Conservation (phyloP, 192 early-diverging fungal genomes). For the Umbelopsis sp. region DNA sequence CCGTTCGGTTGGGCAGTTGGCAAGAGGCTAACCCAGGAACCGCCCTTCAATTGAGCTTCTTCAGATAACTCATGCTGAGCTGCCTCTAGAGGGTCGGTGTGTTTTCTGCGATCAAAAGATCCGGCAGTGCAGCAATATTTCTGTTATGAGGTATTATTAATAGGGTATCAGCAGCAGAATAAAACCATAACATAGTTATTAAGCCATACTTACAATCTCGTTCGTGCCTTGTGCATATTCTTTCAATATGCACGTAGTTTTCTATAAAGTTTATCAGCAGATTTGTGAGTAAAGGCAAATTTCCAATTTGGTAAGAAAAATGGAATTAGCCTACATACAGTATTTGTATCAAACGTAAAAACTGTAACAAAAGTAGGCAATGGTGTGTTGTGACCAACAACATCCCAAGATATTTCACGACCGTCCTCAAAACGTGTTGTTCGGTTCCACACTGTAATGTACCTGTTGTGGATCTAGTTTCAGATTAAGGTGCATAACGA, state of each 20-base stretch:
- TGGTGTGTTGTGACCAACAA: conserved; percentile 49
- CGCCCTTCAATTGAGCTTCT: conserved; percentile 57
- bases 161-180: not conserved
- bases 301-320: not conserved
- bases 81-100: conserved; percentile 47
- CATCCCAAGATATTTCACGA: conserved; percentile 53
- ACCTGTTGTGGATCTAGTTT: conserved; percentile 22
- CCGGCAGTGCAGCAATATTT: conserved; percentile 64
- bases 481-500: not conserved
- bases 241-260: conserved; percentile 58
- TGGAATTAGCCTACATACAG: conserved; percentile 28
- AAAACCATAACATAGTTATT: not conserved
- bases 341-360: conserved; percentile 55
- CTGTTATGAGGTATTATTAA: conserved; percentile 20
- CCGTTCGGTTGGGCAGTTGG: conserved; percentile 47
- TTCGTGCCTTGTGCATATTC: conserved; percentile 67
- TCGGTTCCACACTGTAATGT: conserved; percentile 44
- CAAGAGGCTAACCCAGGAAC: conserved; percentile 48
- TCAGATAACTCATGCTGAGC: conserved; percentile 61
- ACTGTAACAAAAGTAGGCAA: conserved; percentile 51
- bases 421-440: conserved; percentile 52
- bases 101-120: conserved; percentile 55
- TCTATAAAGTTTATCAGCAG: conserved; percentile 30
- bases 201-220: conserved; percentile 43
- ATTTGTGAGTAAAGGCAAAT: not conserved